A percentile compares a stretch with the other conserved stretches of the same genome.
These are phyloP conservation scores for Knufia petricola DNA, from an alignment of 2,329 filamentous ascomycete genomes.

Conservation along the genomic window DNA sequence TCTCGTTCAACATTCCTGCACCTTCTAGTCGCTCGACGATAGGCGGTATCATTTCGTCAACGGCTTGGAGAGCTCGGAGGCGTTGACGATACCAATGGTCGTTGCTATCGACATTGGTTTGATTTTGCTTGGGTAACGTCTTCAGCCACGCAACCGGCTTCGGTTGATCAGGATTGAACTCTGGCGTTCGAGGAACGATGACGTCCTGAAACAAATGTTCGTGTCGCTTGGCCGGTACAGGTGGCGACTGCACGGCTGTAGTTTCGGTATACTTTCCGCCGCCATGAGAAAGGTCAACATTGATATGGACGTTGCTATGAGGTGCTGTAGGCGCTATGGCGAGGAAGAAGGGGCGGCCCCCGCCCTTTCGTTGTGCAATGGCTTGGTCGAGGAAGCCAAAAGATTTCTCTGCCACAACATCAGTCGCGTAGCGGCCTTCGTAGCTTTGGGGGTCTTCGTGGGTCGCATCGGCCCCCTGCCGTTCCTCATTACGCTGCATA, in stretches of 20 bases:
- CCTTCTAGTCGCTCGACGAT: constrained; percentile 35
- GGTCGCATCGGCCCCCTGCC: neutral
- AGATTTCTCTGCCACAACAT: constrained; percentile 52
- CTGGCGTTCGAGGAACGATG: constrained; percentile 50
- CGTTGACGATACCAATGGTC: constrained; percentile 45
- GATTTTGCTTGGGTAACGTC: constrained; percentile 36
- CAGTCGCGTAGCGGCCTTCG: constrained; percentile 46
- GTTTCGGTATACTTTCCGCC: constrained; percentile 20
- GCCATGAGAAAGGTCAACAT: constrained; percentile 1
- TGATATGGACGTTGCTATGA: constrained; percentile 46
- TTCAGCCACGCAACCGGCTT: constrained; percentile 40
- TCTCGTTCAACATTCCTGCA: constrained; percentile 39
- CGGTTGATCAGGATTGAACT: constrained; percentile 55
- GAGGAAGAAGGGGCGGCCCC: constrained; percentile 53
- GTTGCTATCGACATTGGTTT: constrained; percentile 40
- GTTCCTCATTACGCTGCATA: constrained; percentile 47
- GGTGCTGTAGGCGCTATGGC: constrained; percentile 57
- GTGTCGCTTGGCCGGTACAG: constrained; percentile 53
- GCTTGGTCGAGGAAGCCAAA: constrained; percentile 54
- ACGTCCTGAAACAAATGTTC: constrained; percentile 51
- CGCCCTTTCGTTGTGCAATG: constrained; percentile 30
- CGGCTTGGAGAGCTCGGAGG: constrained; percentile 42
- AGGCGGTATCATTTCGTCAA: constrained; percentile 46
- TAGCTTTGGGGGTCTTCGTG: constrained; percentile 45
- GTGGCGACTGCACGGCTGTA: constrained; percentile 35